phyloP scores from a whole-genome alignment of 2,329 filamentous ascomycete genomes.

The Aspergillaceae sp. region DNA sequence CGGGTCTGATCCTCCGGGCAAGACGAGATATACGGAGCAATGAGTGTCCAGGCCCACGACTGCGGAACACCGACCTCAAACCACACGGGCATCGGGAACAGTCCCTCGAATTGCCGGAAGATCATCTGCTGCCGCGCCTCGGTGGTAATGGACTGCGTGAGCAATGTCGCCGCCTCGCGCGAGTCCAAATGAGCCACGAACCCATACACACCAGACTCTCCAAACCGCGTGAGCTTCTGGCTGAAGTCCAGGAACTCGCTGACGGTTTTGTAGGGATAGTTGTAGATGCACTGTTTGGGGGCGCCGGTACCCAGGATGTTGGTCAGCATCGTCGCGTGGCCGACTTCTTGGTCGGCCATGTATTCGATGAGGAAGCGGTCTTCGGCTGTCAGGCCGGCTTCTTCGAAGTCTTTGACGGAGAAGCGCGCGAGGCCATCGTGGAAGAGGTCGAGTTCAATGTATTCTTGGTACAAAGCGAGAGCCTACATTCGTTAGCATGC shows the following conservation, averaged over 20 bases:
- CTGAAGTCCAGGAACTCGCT: conserved; percentile 74
- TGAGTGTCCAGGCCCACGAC: conserved; percentile 73
- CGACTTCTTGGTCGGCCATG: conserved; percentile 70
- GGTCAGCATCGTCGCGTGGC: conserved; percentile 66
- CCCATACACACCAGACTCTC: conserved; percentile 71
- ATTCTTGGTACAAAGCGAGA: conserved; percentile 71
- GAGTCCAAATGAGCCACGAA: conserved; percentile 72
- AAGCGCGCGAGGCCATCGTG: conserved; percentile 65
- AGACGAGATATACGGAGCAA: conserved; percentile 71
- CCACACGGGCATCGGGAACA: conserved; percentile 76
- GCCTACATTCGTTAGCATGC: conserved; percentile 27
- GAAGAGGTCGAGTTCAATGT: conserved; percentile 77
- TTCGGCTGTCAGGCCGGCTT: conserved; percentile 58
- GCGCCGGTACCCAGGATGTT: conserved; percentile 68
- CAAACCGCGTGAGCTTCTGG: conserved; percentile 73
- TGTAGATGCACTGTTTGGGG: conserved; percentile 68
- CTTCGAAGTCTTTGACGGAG: conserved; percentile 59
- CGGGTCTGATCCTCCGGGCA: conserved; percentile 67
- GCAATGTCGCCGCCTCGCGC: conserved; percentile 63
- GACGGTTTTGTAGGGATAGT: conserved; percentile 69
- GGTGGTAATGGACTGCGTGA: conserved; percentile 67
- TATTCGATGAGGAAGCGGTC: conserved; percentile 64
- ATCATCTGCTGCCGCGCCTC: conserved; percentile 77
- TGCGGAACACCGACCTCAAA: conserved; percentile 73
- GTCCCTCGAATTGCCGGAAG: conserved; percentile 72